Evolutionary conservation across 2,329 filamentous ascomycete genomes (phyloP), one percentile per base, ranked within the genome.

Genomic region (Calonectria pauciramosa): DNA sequence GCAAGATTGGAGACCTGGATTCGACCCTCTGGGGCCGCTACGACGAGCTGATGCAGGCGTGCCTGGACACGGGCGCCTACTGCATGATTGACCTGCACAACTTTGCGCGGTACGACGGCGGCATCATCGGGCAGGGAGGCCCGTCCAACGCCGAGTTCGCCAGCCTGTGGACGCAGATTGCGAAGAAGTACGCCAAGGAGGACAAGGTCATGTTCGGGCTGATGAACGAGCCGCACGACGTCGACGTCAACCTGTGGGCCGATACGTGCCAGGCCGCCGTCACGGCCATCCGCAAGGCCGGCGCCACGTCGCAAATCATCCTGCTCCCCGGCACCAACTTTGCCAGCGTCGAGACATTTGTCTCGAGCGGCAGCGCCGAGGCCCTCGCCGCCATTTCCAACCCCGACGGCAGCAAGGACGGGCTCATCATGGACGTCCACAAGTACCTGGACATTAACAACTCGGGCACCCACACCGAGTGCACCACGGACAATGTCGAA

Each of bases 181-280:
- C 93, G 11, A 86, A 84, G 1, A 90, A 91, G 80, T 94, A 94
- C 82, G 89, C 86, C 0, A 87, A 87, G 8, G 84, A 91, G 65
- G 81, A 86, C 47, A 91, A 32, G 87, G 87, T 66, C 82, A 89
- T 74, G 84, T 94, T 94, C 77, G 92, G 91, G 18, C 81, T 94
- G 56, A 94, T 94, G 92, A 94, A 94, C 84, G 93, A 93, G 84
- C 92, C 93, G 9, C 91, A 93, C 82, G 89, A 91, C 68, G 83
- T 90, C 70, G 88, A 92, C 78, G 86, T 93, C 76, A 82, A 80
- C 32, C 82, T 84, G 1, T 94, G 93, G 93, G 91, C 90, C 0
- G 82, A 86, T 6, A 91, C 90, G 0, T 90, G 91, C 74, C 93
- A 94, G 80, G 87, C 87, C 16, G 91, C 87, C 20, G 93, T 95